Evolutionary conservation across 192 early-diverging fungal genomes (phyloP), one percentile per base, ranked within the genome.

Genomic region (Coemansia biformis): DNA sequence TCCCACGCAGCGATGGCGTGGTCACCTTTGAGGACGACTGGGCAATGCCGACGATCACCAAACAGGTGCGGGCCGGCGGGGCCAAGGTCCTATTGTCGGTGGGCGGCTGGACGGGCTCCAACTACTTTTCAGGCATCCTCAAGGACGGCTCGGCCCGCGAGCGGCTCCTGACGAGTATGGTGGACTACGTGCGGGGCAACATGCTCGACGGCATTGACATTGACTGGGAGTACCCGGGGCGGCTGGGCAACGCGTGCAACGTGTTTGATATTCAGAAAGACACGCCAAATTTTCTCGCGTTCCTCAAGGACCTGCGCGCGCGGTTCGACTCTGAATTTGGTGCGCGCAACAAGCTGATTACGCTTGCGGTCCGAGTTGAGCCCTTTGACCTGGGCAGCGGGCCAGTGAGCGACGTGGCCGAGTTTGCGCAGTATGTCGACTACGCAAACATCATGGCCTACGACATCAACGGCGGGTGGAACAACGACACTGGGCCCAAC

Each of bases 381-480:
- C 75, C 84, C 0, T 84, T 84, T 56, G 65, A 79, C 22, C 57
- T 64, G 10, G 46, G 65, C 17, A 51, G 46, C 15, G 61, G 62
- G 0, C 59, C 68, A 10, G 53, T 79, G 9, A 57, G 40, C 0
- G 76, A 84, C 29, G 76, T 85, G 7, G 66, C 74, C 14, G 81
- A 51, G 14, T 86, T 79, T 67, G 80, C 78, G 43, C 72, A 79
- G 41, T 65, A 75, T 14, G 73, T 90, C 3, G 75, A 81, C 48
- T 78, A 72, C 33, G 75, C 82, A n/a, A 82, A 83, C 30, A 32
- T 91, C 21, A 86, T 87, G 84, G 69, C 67, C 6, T 86, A 84
- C 41, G 84, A 81, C 51, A 69, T 68, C 36, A 63, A 76, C 46
- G 80, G 82, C 17, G 61, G 66, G 0, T 87, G 82, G 81, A 70